Evolutionary conservation across 1,284 basidiomycete genomes (phyloP), one percentile per base, ranked within the genome.

Genomic region (Fistulina hepatica): DNA sequence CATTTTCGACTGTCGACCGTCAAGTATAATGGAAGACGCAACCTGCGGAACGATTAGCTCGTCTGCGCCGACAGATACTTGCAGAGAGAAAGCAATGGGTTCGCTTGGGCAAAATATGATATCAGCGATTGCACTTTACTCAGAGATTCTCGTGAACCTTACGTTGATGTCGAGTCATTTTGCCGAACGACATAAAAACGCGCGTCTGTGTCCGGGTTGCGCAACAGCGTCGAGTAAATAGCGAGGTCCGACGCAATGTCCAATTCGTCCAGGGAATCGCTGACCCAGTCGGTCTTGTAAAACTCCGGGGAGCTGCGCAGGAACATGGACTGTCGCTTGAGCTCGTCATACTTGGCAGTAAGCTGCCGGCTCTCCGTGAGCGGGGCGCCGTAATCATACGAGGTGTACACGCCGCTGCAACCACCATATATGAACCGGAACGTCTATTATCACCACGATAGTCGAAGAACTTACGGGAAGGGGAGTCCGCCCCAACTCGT

Each of bases 401-500:
- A 73, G 2, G 69, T 78, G 51, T 81, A 80, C 2, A 67, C 66
- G 40, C 41, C 33, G 19, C 17, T 7, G 11, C 26, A 16, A 6
- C 15, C n/a, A 12, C 13, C 6, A 3, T 7, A 39, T 21, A 26
- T 20, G 20, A 13, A 34, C 16, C 13, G 21, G 16, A 23, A n/a
- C 9, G 24, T 25, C 24, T n/a, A 25, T 25, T 9, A 9, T 25
- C 24, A n/a, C 9, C 9, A n/a, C 24, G n/a, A 30, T 21, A n/a
- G 2, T 28, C 16, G 35, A 22, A 24, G 22, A 11, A 42, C 45
- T 34, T 58, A 65, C 44, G 53, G 81, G 59, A 76, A 81, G 3
- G 82, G 73, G 33, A 86, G 61, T 7, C 64, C 78, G 37, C 81
- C 82, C 83, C 83, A 86, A 5, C 75, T 81, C 1, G 82, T 86